Evolutionary conservation across 73 alveolate species (phyloP).

Genomic region (Paraurostyla sp.): DNA sequence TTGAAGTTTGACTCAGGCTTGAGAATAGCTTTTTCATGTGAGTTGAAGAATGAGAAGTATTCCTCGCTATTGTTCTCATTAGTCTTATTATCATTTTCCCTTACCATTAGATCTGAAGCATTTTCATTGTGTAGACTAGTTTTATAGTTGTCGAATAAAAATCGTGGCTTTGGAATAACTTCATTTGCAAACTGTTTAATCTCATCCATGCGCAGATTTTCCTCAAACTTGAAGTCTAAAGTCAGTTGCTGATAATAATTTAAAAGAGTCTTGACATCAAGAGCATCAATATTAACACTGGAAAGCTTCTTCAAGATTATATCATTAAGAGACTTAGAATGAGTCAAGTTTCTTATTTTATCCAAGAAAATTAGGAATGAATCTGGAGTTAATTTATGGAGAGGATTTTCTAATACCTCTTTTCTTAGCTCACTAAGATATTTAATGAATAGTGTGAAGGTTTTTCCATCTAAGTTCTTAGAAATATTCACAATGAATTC

Average conservation of each 20-base stretch:
- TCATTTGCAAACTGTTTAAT: constrained; percentile 71
- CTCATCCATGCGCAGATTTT: constrained; percentile 71
- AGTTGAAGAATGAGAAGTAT: constrained; percentile 70
- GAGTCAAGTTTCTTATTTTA: constrained; percentile 54
- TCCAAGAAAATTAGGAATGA: constrained; percentile 75
- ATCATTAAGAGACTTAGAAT: constrained; percentile 46
- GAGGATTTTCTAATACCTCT: constrained; percentile 54
- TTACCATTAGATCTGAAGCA: background rate
- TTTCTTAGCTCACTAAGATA: constrained; percentile 49
- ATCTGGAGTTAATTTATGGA: constrained; percentile 68
- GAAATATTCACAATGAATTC: constrained; percentile 42
- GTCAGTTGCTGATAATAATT: constrained; percentile 64
- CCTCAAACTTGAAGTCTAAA: constrained; percentile 69
- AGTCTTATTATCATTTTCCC: constrained; percentile 18
- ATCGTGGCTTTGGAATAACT: constrained; percentile 71
- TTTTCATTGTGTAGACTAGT: background rate
- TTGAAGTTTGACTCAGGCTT: constrained; percentile 66
- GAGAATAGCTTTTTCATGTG: constrained; percentile 70
- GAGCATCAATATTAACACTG: constrained; percentile 5
- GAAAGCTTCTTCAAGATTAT: constrained; percentile 14
- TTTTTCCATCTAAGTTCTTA: constrained; percentile 53
- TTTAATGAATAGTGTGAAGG: constrained; percentile 61
- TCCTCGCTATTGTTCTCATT: constrained; percentile 15
- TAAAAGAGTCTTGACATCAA: constrained; percentile 36
- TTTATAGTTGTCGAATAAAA: constrained; percentile 64